Base-by-base conservation (phyloP, 1,139 yeast species). In the Pichia sp. region DNA sequence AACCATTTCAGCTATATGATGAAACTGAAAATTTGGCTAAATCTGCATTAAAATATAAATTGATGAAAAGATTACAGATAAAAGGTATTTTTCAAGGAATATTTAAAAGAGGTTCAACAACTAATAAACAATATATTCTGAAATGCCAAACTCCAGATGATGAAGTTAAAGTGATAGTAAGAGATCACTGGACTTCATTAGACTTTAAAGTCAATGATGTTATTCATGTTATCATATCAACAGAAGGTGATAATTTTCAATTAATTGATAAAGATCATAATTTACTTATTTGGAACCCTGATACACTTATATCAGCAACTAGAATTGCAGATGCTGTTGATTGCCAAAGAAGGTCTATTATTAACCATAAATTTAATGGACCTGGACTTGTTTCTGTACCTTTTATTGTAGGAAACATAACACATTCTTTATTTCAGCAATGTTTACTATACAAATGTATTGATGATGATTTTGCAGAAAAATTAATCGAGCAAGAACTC, bases 231-330 rank as follows among this genome's bases (percentile, higher is more conserved):
- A 68, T 82, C n/a, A 48, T 51, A 3, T 48, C 46, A 7, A 31
- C 46, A 7, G 63, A 72, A 8, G 68, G 71, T 2, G 46, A 33
- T 5, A 66, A 70, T 40, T 63, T 69, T 9, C 60, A 60, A 31
- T 47, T 68, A 9, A 72, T 84, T 5, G 86, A 83, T 47, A 61
- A 65, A 29, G 76, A 76, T 46, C 63, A 70, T 24, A 79, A 83
- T 51, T 59, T 88, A 21, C 61, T 89, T 28, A 72, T 91, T 20
- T 72, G 93, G 72, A 77, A 85, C 51, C 98, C 98, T 0, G 98
- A 91, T 57, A 64, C 76, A 2, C 64, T 91, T 13, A 66, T 91
- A 1, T 76, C 96, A 0, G 88, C 95, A 4, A 91, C 98, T 0
- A 68, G 81, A 4, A 75, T 88, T 1, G 81, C 96, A 0, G 85